Evolutionary conservation across 1,284 basidiomycete species (phyloP), one percentile per base, ranked within the genome.

Genomic region (Exobasidium cylindrosporum): DNA sequence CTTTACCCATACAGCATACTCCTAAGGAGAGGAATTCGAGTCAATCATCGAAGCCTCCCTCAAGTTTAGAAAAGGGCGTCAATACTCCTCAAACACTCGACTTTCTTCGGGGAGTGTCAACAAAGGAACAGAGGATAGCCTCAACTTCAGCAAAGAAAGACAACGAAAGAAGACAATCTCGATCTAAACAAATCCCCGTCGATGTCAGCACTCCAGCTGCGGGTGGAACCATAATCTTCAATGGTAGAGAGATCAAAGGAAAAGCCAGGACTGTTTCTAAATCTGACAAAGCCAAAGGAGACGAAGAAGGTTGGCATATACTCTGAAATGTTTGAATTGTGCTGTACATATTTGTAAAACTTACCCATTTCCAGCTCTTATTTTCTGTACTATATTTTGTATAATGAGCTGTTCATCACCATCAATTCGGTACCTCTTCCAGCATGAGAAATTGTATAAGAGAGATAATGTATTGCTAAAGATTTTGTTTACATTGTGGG

Each of bases 291-390:
- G 14, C 21, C n/a, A 50, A 50, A 28, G 13, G 26, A 3, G 47
- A 50, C 47, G 47, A 50, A 50, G 47, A 50, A 21, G 47, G 47
- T 50, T 50, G 47, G 47, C 21, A 21, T 14, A 24, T 50, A 13
- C 47, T 50, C 26, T 50, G 26, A 47, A 13, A 2, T 50, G 4
- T 28, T 50, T 50, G n/a, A n/a, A n/a, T n/a, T n/a, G n/a, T n/a
- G n/a, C n/a, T n/a, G n/a, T n/a, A n/a, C n/a, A n/a, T n/a, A n/a
- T n/a, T n/a, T n/a, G n/a, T n/a, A n/a, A n/a, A n/a, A n/a, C 10
- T 43, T 23, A 45, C 17, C 3, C 43, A 4, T 45, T 10, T 45
- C 23, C 11, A 45, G 11, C 3, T 14, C 17, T 4, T 45, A 17
- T 45, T 14, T 45, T 14, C 43, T 17, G 10, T 45, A 45, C 17